Conservation (phyloP, 208 protist genomes). For the Crithidia sp. region DNA sequence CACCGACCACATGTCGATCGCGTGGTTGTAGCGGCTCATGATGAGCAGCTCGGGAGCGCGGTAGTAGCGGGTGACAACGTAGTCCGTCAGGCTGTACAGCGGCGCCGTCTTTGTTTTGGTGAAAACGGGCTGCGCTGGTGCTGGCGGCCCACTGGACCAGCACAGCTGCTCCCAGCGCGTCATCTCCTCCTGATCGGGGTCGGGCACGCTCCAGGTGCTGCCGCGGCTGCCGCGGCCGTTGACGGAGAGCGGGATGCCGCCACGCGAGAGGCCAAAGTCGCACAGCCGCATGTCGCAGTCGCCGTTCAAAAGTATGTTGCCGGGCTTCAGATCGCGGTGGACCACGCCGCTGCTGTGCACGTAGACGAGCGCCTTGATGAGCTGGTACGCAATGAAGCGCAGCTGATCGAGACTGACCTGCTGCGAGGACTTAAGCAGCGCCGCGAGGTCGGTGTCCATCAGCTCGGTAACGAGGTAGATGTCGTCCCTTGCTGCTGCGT, state of each 20-base stretch:
- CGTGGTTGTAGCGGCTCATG: conserved; percentile 90
- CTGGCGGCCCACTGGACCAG: conserved; percentile 17
- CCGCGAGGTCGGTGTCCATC: conserved; percentile 96
- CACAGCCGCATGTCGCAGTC: conserved; percentile 72
- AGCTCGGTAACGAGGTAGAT: conserved; percentile 79
- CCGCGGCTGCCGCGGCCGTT: background rate
- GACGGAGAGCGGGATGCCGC: conserved; percentile 34
- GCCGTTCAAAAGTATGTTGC: conserved; percentile 75
- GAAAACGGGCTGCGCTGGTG: background rate
- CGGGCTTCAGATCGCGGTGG: conserved; percentile 85
- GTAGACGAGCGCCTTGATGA: conserved; percentile 79
- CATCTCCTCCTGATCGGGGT: conserved; percentile 21
- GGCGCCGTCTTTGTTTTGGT: conserved; percentile 13
- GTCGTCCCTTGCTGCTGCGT: conserved; percentile 55
- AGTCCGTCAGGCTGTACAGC: conserved; percentile 88
- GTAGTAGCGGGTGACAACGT: conserved; percentile 97
- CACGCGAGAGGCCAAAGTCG: conserved; percentile 80
- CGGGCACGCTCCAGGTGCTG: conserved; percentile 21
- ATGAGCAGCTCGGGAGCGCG: conserved; percentile 97
- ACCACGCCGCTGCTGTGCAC: conserved; percentile 74
- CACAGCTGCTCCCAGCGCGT: conserved; percentile 29
- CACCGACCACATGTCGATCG: conserved; percentile 87
- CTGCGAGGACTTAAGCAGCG: conserved; percentile 91
- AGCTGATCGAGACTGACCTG: conserved; percentile 93
- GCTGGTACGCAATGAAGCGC: conserved; percentile 96